Evolutionary conservation across 768 basidiomycete genomes (phyloP), one percentile per base, ranked within the genome.

Genomic region (Mycena chlorophos): DNA sequence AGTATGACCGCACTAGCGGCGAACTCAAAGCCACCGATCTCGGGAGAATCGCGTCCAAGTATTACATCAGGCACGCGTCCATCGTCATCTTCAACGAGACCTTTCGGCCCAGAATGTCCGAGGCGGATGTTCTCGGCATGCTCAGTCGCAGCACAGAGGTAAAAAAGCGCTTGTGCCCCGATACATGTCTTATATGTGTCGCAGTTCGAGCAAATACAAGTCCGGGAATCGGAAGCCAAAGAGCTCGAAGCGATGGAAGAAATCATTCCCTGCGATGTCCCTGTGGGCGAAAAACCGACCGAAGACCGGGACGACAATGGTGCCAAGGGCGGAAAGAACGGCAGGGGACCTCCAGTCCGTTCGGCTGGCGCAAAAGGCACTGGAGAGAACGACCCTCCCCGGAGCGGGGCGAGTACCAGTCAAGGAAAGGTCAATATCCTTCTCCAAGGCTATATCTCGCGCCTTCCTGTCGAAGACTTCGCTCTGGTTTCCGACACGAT

Each of bases 31-130:
- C 88, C 61, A 92, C 89, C n/a, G 95, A 97, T 60, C 72, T 96
- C 2, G 97, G 97, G n/a, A 78, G 94, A 60, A 95, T 98, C 63
- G 94, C 97, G 0, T 93, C 96, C 3, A 95, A 90, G 71, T 99
- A 97, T 71, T 99, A 98, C 71, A 89, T 99, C 66, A 84, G 89
- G 19, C 74, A 92, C 68, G 73, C 82, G 40, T 94, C 91, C 3
- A 86, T 98, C 30, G 91, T 92, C 69, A 82, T 90, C 5, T 98
- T 96, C 77, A 91, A 89, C 70, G 71, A 80, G 58, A 71, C 81
- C 56, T 91, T 98, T 71, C 78, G 84, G 48, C 80, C 85, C 1
- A 83, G 75, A 54, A 97, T 98, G 95, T 82, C 88, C 2, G 96
- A 98, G 71, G 97, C 95, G 2, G 94, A 98, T 70, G 83, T 93